Conservation (phyloP, 495 filamentous ascomycete genomes). For the Daldinia bambusicola region DNA sequence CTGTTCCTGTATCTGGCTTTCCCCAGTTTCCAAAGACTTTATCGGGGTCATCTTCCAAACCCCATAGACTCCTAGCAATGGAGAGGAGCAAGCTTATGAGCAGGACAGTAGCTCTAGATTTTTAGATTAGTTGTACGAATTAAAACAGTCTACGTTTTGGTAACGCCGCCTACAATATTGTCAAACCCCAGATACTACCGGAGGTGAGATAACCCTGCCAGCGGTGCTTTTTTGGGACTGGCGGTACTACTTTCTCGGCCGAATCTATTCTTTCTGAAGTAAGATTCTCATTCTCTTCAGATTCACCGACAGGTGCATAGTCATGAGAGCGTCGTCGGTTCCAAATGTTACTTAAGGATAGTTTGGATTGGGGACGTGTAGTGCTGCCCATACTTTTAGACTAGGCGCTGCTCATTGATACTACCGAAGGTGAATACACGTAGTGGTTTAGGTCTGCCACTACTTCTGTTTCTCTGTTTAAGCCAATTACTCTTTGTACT, state of each 20-base stretch:
- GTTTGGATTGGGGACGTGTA: conserved; percentile 13
- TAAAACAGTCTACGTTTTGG: neutral
- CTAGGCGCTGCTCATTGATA: neutral
- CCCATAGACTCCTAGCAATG: conserved; percentile 65
- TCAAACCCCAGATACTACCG: conserved; percentile 46
- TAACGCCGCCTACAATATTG: conserved; percentile 47
- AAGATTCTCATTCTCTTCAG: conserved; percentile 28
- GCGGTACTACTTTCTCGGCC: neutral
- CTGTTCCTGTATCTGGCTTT: conserved; percentile 58
- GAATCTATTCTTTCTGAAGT: conserved; percentile 17
- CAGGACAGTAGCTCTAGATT: conserved; percentile 44
- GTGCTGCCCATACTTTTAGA: conserved; percentile 18
- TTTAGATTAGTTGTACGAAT: conserved; percentile 34
- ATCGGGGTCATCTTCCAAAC: conserved; percentile 63
- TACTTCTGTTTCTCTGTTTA: neutral
- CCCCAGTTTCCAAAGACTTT: conserved; percentile 64
- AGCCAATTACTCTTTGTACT: conserved; percentile 2
- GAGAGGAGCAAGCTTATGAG: conserved; percentile 60
- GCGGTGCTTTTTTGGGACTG: conserved; percentile 2
- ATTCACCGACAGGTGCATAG: conserved; percentile 32
- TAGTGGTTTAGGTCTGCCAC: neutral
- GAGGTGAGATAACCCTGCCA: conserved; percentile 26
- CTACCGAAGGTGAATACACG: neutral
- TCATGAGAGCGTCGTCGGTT: conserved; percentile 22
- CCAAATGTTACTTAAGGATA: conserved; percentile 30